phyloP scores from a whole-genome alignment of 768 basidiomycete genomes.

The Crepidotus variabilis region DNA sequence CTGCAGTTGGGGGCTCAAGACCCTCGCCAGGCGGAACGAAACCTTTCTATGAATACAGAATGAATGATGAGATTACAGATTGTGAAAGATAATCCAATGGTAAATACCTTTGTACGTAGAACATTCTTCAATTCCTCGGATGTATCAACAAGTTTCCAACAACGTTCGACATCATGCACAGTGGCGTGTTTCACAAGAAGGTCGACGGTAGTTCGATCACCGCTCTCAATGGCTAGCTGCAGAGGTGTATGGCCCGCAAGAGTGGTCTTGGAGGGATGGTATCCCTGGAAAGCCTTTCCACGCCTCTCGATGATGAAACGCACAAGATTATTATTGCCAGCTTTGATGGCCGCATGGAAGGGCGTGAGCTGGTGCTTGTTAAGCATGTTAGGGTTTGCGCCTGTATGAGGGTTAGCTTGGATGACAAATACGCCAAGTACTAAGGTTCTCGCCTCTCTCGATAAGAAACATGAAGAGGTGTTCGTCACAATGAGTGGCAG shows the following conservation, averaged over 20 bases:
- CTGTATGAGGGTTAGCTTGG: constrained; percentile 14
- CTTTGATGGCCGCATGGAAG: constrained; percentile 30
- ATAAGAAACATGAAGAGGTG: constrained; percentile 27
- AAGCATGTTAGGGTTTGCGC: constrained; percentile 25
- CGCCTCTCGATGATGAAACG: constrained; percentile 29
- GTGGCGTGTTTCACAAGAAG: constrained; percentile 35
- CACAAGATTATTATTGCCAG: constrained; percentile 29
- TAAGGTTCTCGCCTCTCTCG: constrained; percentile 25
- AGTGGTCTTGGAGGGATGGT: constrained; percentile 32
- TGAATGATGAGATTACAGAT: not conserved
- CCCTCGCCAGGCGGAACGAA: constrained; percentile 23
- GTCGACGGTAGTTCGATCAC: constrained; percentile 22
- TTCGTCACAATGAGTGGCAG: constrained; percentile 28
- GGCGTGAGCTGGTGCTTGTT: constrained; percentile 29
- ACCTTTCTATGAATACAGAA: constrained; percentile 24
- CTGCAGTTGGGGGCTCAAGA: not conserved
- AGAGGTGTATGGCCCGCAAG: constrained; percentile 31
- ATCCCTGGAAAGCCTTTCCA: constrained; percentile 25
- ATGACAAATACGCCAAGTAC: not conserved
- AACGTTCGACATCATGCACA: constrained; percentile 33
- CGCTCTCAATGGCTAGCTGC: constrained; percentile 30
- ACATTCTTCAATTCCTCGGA: constrained; percentile 22
- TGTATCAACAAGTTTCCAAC: constrained; percentile 22
- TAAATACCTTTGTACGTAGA: constrained; percentile 26
- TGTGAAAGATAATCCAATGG: not conserved